Percentiles rank a stretch among this genome's conserved stretches.
Evolutionary conservation across 352 stramenopile genomes (phyloP).

Genomic region (Globisporangium orthogonon): DNA sequence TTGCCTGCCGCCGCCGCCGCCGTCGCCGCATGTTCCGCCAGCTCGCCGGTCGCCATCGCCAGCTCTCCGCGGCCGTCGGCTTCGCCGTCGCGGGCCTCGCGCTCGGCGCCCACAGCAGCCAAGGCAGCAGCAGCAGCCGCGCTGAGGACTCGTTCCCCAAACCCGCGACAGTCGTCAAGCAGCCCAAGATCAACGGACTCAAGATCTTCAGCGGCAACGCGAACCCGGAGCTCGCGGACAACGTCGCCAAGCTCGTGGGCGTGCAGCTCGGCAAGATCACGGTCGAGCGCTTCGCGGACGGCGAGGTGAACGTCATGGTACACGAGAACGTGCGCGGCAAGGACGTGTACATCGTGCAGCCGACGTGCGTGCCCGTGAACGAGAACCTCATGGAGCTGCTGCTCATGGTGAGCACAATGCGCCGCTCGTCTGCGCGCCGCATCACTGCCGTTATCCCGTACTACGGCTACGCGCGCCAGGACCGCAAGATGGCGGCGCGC

Average conservation of each 20-base stretch:
- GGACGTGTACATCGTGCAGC: slow-evolving; percentile 99
- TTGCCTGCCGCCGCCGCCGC: neutral
- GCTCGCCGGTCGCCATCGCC: slow-evolving; percentile 46
- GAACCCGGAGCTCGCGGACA: slow-evolving; percentile 94
- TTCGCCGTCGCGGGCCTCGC: slow-evolving; percentile 34
- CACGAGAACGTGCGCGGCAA: slow-evolving; percentile 99
- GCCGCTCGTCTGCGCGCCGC: slow-evolving; percentile 94
- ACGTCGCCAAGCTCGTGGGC: slow-evolving; percentile 96
- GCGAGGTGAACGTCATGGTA: slow-evolving; percentile 99
- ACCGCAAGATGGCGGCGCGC: slow-evolving; percentile 89
- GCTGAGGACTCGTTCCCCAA: slow-evolving; percentile 52
- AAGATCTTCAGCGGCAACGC: slow-evolving; percentile 99
- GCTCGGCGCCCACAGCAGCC: slow-evolving; percentile 21
- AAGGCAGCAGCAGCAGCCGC: slow-evolving; percentile 19
- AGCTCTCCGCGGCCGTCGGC: slow-evolving; percentile 39
- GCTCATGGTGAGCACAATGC: slow-evolving; percentile 97
- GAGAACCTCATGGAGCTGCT: slow-evolving; percentile 99
- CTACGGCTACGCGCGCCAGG: slow-evolving; percentile 89
- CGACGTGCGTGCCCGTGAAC: slow-evolving; percentile 98
- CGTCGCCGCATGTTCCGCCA: slow-evolving; percentile 57
- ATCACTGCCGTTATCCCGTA: slow-evolving; percentile 99
- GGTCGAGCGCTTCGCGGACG: slow-evolving; percentile 97
- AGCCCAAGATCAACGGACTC: slow-evolving; percentile 88
- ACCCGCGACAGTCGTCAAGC: slow-evolving; percentile 63
- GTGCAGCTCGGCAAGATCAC: slow-evolving; percentile 98